Base-by-base conservation (phyloP, 73 alveolate genomes). In the Paramecium octaurelia region DNA sequence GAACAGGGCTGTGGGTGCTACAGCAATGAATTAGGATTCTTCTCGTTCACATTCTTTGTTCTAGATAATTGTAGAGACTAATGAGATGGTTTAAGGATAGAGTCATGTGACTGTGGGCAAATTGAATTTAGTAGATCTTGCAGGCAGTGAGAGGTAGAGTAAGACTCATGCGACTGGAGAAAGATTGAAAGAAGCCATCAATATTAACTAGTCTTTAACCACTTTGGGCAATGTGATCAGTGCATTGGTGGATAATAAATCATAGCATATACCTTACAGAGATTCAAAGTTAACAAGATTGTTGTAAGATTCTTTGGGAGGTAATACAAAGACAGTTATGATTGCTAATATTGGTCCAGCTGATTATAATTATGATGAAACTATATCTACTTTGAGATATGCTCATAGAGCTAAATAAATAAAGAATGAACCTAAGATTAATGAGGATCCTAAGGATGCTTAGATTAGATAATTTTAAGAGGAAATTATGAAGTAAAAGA, bases 241-340 rank as follows among this genome's bases (percentile, higher is more conserved):
- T 85, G 95, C 98, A 18, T 94, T 98, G 90, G 97, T 97, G 21
- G 99, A 96, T 59, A 98, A 98, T 34, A 98, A 96, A 92, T 92
- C 97, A 46, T 96, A 97, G n/a, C 97, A 97, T 92, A 95, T 98
- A n/a, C 99, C 99, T 8, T 98, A 98, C 92, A 94, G 99, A 93
- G 99, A 98, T 86, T 97, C 99, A 35, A 98, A 98, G 93, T 96
- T 98, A 36, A 98, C 99, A 20, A 92, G 98, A 86, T 76, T 98
- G 31, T 93, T 98, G 34, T 98, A 98, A 95, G 99, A 98, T 90
- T 97, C 99, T 24, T 95, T 98, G 23, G 99, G 99, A 29, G 99
- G 99, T 44, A 98, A 98, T 93, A 97, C 99, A 8, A 97, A 97
- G 92, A 98, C 99, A 21, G 99, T 98, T 18, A 98, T 98, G 99